These are phyloP conservation scores for Arxiozyma heterogenica DNA, from an alignment of 1,139 yeast genomes.

Conservation along the genomic window DNA sequence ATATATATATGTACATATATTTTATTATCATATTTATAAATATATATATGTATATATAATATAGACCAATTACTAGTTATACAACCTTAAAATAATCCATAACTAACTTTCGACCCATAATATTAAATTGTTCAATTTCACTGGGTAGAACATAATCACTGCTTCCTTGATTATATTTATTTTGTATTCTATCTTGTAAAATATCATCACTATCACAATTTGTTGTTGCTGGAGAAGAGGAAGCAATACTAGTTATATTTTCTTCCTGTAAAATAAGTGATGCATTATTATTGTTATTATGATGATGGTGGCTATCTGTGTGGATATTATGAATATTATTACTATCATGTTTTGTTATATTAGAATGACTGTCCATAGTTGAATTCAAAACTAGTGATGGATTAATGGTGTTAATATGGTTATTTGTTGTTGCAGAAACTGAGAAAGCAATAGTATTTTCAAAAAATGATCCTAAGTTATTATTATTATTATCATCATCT, in stretches of 20 bases:
- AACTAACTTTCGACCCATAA: slow-evolving; percentile 16
- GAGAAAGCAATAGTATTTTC: not conserved
- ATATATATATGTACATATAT: no score
- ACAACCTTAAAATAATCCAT: slow-evolving; percentile 13
- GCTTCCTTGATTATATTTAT: slow-evolving; percentile 1
- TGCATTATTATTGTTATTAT: not conserved
- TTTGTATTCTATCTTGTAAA: not conserved
- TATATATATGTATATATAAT: not conserved
- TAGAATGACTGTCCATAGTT: not conserved
- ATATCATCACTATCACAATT: not conserved
- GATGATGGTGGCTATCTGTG: not conserved
- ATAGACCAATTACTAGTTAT: not conserved
- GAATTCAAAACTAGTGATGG: not conserved
- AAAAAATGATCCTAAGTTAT: not conserved
- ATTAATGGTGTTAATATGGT: not conserved
- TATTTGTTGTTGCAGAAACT: not conserved
- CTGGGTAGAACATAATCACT: slow-evolving; percentile 13
- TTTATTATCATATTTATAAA: no score
- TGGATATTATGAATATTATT: not conserved
- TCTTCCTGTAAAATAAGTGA: not conserved
- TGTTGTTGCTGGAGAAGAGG: not conserved
- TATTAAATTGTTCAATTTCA: slow-evolving; percentile 21
- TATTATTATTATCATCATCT: no score
- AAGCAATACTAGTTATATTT: not conserved
- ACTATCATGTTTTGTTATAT: not conserved